A percentile compares a stretch with the other conserved stretches of the same genome.
phyloP scores from a whole-genome alignment of 1,284 basidiomycete genomes.

The Rhodotorula sp. region DNA sequence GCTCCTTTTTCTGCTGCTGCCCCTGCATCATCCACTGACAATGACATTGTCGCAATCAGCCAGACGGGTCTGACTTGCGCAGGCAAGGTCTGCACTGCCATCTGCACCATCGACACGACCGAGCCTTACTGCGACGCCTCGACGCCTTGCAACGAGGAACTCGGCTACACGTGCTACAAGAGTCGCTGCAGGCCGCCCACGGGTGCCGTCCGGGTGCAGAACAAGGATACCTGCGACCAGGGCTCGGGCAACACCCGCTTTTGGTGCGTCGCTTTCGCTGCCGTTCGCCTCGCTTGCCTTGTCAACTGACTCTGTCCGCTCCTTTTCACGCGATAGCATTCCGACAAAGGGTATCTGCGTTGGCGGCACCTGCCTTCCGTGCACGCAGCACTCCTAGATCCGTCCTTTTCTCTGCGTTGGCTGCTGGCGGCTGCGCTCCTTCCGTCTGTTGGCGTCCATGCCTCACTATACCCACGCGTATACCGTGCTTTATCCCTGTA shows the following conservation, averaged over 20 bases:
- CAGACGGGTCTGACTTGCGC: constrained; percentile 25
- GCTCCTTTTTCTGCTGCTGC: background rate
- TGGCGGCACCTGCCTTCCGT: constrained; percentile 25
- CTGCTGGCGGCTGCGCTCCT: background rate
- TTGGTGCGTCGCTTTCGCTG: constrained; percentile 21
- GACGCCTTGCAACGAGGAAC: constrained; percentile 24
- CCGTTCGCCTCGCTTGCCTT: rapidly evolving
- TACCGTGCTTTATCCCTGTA: no score
- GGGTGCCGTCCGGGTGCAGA: constrained; percentile 27
- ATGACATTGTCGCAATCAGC: background rate
- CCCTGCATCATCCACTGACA: background rate
- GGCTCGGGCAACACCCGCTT: constrained; percentile 37
- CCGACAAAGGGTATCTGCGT: constrained; percentile 32
- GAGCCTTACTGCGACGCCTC: constrained; percentile 38
- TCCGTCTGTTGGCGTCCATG: no score
- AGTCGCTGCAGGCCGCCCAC: constrained; percentile 38
- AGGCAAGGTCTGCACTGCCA: constrained; percentile 18
- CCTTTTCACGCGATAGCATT: constrained; percentile 10
- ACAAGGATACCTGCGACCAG: constrained; percentile 32
- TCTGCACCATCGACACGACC: constrained; percentile 33
- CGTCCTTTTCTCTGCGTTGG: background rate
- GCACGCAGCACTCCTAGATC: constrained; percentile 30
- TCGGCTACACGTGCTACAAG: constrained; percentile 37
- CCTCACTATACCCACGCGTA: no score
- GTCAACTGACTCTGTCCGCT: background rate